Evolutionary conservation across 495 filamentous ascomycete species (phyloP), one percentile per base, ranked within the genome.

Genomic region (Daldinia decipiens): DNA sequence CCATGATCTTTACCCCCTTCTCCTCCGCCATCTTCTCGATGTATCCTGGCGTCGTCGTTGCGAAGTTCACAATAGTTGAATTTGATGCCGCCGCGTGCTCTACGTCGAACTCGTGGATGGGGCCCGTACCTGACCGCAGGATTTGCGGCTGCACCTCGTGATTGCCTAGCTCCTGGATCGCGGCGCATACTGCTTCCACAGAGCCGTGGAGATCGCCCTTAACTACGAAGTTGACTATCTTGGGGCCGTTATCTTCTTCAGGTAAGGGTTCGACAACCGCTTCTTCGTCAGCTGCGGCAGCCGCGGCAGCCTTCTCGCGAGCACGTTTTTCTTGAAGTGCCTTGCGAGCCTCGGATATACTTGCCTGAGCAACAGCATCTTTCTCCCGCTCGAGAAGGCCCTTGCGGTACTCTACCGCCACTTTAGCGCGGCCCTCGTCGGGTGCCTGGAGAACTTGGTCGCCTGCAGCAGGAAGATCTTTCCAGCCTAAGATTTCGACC

Each of bases 201-300:
- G 94, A 97, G 9, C 95, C 95, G 61, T 88, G 88, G 15, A 98
- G 95, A 75, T 99, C 96, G 47, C 89, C 94, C 80, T 98, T 98
- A 81, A 99, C 82, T 47, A 95, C 86, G 80, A 97, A 93, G 67
- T 88, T 87, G 59, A 97, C 82, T n/a, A 87, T 75, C 63, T 91
- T 88, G 6, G 86, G 83, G 0, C 88, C 89, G 24, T 79, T 78
- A 43, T 79, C 68, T 39, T 83, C 74, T 7, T 81, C 76, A 1
- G 70, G 64, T 2, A 57, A 56, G 8, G 47, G 26, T 62, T 78
- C 73, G 56, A 68, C 62, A 34, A 61, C 62, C 34, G 51, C 59
- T 0, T 62, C 59, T 0, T 62, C 54, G 56, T 68, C 26, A 38
- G n/a, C 19, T 6, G 19, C 58, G 17, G 9, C 71, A 56, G 73